Percentiles rank a stretch among this genome's conserved stretches.
Evolutionary conservation across 345 rosid genomes (phyloP).

Genomic region (Pistacia integerrima): DNA sequence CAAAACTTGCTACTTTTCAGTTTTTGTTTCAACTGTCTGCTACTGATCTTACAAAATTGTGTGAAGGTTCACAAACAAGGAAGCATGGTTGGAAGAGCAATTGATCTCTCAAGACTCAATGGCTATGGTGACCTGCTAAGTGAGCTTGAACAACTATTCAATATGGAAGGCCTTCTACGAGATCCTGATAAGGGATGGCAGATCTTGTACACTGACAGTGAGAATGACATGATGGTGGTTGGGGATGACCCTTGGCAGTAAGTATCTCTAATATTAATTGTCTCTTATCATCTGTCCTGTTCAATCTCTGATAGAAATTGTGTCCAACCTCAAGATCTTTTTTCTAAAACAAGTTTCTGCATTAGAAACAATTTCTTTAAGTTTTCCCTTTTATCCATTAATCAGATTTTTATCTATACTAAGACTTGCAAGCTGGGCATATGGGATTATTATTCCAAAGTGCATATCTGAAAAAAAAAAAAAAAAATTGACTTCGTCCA

Average conservation of each 20-base stretch:
- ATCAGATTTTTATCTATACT: neutral
- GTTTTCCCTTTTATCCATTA: neutral
- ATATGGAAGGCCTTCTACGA: conserved; percentile 81
- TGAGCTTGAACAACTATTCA: conserved; percentile 75
- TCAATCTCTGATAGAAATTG: neutral
- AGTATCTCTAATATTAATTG: conserved; percentile 31
- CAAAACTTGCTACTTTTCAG: conserved; percentile 3
- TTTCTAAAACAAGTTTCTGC: neutral
- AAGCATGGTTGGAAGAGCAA: conserved; percentile 87
- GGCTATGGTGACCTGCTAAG: conserved; percentile 68
- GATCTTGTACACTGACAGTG: conserved; percentile 84
- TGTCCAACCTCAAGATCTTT: neutral
- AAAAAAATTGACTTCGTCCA: too few species aligned
- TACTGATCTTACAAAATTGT: conserved; percentile 11
- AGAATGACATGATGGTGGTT: conserved; percentile 90
- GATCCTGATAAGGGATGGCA: conserved; percentile 86
- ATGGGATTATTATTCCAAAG: neutral
- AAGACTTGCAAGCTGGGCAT: neutral
- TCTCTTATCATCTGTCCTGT: conserved; percentile 1
- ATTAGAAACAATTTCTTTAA: neutral
- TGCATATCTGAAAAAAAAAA: neutral
- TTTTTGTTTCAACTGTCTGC: conserved; percentile 7
- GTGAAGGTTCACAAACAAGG: conserved; percentile 96
- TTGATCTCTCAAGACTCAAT: conserved; percentile 74
- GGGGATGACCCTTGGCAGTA: conserved; percentile 99